Base-by-base conservation (phyloP, 768 basidiomycete genomes). In the Coprinellus micaceus region DNA sequence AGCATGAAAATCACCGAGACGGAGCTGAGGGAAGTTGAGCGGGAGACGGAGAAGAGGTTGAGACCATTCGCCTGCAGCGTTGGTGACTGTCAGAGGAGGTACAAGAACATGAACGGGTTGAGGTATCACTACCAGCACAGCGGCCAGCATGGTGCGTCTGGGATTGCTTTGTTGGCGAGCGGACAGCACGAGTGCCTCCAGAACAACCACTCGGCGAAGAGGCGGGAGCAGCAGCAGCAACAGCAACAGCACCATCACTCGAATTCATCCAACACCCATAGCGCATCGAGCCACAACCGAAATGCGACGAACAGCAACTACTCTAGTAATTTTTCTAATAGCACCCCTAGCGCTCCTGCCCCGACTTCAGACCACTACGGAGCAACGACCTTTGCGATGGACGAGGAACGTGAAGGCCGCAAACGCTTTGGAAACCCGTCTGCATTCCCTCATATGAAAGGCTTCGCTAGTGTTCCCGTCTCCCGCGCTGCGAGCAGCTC, bases 71-170 rank as follows among this genome's bases (percentile, higher is more conserved):
- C 91, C 0, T 98, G 94, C 63, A 88, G 91, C 5, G 89, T 95
- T 4, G 89, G 90, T 19, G 89, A 91, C 61, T 91, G 90, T 63
- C 79, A 82, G 68, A 82, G 95, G 66, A 72, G 95, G 66, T 98
- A 98, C 76, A 94, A 98, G 82, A 98, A 99, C 68, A 96, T 98
- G 94, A 98, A 98, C 70, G 96, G 96, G 0, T 74, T 98, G 59
- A 74, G 91, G 65, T 98, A 98, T 60, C 96, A 98, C 72, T 98
- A 98, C 68, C 90, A 94, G 70, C 96, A 98, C 71, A 89, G 89
- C 19, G 96, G 95, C 12, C 93, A 94, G 43, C 97, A 98, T 70
- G 96, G 96, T 3, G 88, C 89, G 5, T 79, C 92, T 40, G 97
- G 97, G 4, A 77, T 98, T 0, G 83, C 86, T 43, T 74, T 97